These are phyloP conservation scores for Panicum virgatum DNA, from an alignment of 202 grass and related monocot genomes.

Conservation along the genomic window DNA sequence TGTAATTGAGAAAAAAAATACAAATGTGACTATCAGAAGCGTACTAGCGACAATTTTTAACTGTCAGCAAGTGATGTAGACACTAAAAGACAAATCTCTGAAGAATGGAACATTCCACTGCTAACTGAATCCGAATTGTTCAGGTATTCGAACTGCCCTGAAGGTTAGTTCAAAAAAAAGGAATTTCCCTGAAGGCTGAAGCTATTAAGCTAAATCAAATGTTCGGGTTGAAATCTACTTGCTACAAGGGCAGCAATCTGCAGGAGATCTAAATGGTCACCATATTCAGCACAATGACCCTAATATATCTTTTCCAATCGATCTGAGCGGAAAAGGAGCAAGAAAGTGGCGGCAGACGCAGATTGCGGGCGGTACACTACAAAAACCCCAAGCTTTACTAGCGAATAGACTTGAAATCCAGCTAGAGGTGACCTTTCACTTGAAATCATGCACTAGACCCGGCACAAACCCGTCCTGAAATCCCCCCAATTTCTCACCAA, in stretches of 20 bases:
- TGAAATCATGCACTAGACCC: neutral
- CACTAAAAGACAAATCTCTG: slow-evolving; percentile 22
- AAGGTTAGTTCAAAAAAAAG: too few relatives aligned
- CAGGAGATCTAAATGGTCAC: neutral
- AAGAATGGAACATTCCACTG: slow-evolving; percentile 5
- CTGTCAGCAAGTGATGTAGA: neutral
- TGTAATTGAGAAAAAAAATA: slow-evolving; percentile 12
- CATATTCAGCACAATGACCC: neutral
- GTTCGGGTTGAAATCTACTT: neutral
- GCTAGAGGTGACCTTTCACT: neutral
- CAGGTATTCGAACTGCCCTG: neutral
- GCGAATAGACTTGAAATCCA: neutral
- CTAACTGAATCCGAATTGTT: slow-evolving; percentile 3
- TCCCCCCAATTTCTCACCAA: neutral
- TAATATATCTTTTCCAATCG: too few relatives aligned
- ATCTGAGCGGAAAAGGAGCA: neutral
- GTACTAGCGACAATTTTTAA: neutral
- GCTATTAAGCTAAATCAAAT: neutral
- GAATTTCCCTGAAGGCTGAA: neutral
- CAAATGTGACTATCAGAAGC: slow-evolving; percentile 13
- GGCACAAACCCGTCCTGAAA: neutral
- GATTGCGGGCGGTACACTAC: neutral
- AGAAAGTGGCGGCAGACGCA: neutral
- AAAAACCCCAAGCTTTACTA: neutral
- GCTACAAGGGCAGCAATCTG: neutral